Evolutionary conservation across 345 rosid species (phyloP), one percentile per base, ranked within the genome.

Genomic region (Punica granatum): DNA sequence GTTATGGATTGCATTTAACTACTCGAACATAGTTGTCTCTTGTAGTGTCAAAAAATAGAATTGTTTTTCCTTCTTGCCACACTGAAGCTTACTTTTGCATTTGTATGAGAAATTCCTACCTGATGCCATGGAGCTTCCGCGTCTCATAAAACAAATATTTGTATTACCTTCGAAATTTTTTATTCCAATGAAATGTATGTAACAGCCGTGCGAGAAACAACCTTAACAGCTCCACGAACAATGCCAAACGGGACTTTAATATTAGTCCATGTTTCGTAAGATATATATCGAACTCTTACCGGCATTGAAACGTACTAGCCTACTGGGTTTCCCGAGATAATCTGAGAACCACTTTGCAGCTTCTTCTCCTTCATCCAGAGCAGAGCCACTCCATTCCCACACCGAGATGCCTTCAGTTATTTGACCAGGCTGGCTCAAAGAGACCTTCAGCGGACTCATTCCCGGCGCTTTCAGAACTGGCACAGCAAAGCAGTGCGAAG

Each of bases 311-410:
- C 96, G 92, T 70, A 88, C 92, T 26, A 90, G 87, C 35, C 90
- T 82, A 73, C 93, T 80, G 62, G 96, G 86, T 74, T 86, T 83
- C 67, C 97, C 94, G 37, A 93, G 65, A 73, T 78, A 93, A 62
- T 81, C 70, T 9, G 92, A 84, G 73, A 90, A 86, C 97, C 97
- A 93, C 63, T 79, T 73, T 62, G 94, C 85, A 46, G 97, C 96
- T 81, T 84, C 90, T 21, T 77, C 85, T 66, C 97, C 98, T 77
- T 93, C 97, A 77, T 93, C 98, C 65, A 88, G 66, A 0, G 98
- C 94, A 5, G 96, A 82, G 67, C 98, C 98, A 53, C 83, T 87
- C 97, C 97, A 93, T 69, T 90, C 97, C 98, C 97, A 88, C 12
- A 90, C 84, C 0, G 97, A 87, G 83, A 93, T 78, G 73, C 87